Evolutionary conservation across 108 stramenopile species (phyloP).

Genomic region (Nannochloropsis salina): DNA sequence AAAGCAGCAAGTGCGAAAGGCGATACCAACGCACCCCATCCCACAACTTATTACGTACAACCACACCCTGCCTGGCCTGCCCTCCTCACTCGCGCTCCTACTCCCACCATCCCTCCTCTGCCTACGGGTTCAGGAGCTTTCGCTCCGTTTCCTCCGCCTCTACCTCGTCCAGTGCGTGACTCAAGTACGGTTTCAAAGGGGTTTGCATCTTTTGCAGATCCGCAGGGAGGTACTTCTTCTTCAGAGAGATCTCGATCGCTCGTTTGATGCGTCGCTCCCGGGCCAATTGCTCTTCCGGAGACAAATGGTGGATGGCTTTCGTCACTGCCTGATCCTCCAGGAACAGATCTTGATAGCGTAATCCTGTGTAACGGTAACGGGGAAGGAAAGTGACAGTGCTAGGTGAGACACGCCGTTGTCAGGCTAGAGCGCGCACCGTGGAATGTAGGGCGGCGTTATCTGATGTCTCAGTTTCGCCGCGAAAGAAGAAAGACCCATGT

Average conservation of each 20-base stretch:
- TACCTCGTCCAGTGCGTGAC: background rate
- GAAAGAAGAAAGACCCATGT: too few relatives aligned
- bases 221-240: constrained; percentile 18
- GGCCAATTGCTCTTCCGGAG: background rate
- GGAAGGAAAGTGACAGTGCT: too few relatives aligned
- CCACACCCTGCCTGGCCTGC: too few relatives aligned
- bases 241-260: constrained; percentile 24
- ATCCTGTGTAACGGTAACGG: background rate
- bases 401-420: too few relatives aligned
- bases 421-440: too few relatives aligned
- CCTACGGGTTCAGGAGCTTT: background rate
- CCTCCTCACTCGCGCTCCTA: background rate
- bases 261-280: constrained; percentile 21
- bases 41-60: too few relatives aligned
- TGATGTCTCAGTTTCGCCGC: too few relatives aligned
- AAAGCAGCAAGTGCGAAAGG: too few relatives aligned
- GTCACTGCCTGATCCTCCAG: background rate
- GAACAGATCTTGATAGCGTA: constrained; percentile 9
- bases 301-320: background rate
- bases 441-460: too few relatives aligned
- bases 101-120: background rate
- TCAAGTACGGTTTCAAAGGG: constrained; percentile 7
- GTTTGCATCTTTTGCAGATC: constrained; percentile 12
- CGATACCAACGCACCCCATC: too few relatives aligned
- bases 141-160: constrained; percentile 14